Conservation (phyloP, 1,284 basidiomycete species). For the Leccinum huronense region DNA sequence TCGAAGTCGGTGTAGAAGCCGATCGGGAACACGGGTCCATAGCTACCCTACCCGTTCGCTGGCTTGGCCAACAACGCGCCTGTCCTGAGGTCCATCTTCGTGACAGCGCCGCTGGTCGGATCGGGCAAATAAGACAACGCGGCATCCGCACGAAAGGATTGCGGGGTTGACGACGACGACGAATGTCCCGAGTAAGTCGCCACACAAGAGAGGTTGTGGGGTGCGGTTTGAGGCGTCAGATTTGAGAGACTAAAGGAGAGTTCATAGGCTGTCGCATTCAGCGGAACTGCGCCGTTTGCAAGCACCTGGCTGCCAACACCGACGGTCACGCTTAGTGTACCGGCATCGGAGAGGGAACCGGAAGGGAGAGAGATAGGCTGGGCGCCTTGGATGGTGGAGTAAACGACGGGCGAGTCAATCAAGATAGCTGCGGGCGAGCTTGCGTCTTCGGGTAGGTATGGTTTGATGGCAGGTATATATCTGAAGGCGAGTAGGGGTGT, state of each 20-base stretch:
- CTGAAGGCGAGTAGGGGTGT: slow-evolving; percentile 30
- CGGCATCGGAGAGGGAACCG: slow-evolving; percentile 22
- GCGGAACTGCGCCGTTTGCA: slow-evolving; percentile 25
- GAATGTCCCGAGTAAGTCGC: slow-evolving; percentile 26
- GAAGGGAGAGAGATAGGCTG: slow-evolving; percentile 28
- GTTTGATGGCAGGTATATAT: slow-evolving; percentile 31
- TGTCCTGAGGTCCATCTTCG: slow-evolving; percentile 70
- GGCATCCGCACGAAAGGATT: slow-evolving; percentile 48
- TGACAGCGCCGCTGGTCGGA: slow-evolving; percentile 49
- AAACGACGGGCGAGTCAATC: slow-evolving; percentile 29
- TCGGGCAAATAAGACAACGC: slow-evolving; percentile 59
- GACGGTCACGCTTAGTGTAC: slow-evolving; percentile 28
- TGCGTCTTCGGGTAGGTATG: slow-evolving; percentile 32
- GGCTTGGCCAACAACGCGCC: slow-evolving; percentile 64
- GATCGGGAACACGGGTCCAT: slow-evolving; percentile 63
- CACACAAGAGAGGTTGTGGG: slow-evolving; percentile 33
- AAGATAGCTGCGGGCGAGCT: slow-evolving; percentile 25
- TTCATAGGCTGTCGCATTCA: slow-evolving; percentile 32
- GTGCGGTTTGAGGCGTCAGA: slow-evolving; percentile 24
- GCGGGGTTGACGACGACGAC: slow-evolving; percentile 25
- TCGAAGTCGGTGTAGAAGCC: slow-evolving; percentile 73
- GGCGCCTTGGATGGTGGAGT: slow-evolving; percentile 26
- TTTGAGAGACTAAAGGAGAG: slow-evolving; percentile 24
- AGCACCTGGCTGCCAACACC: slow-evolving; percentile 24
- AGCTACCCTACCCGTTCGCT: slow-evolving; percentile 45